A percentile compares a stretch with the other conserved stretches of the same genome.
phyloP scores from a whole-genome alignment of 441 rosid species.

The Euphorbia schlechtendalii region DNA sequence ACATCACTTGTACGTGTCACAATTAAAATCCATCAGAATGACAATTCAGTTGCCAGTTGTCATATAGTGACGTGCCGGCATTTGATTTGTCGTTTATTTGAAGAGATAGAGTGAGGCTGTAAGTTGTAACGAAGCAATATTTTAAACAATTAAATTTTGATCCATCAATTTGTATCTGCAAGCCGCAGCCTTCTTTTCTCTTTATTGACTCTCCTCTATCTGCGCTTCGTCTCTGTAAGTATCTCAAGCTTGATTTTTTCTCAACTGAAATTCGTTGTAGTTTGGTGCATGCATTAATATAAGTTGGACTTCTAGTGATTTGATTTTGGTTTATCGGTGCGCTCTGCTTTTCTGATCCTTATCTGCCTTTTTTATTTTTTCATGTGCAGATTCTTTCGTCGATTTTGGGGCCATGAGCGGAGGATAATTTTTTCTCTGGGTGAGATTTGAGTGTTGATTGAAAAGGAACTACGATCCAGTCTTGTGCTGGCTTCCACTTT shows the following conservation, averaged over 20 bases:
- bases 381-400: constrained; percentile 15
- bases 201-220: background rate
- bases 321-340: background rate
- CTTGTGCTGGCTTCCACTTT: constrained; percentile 13
- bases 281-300: constrained; percentile 18
- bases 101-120: background rate
- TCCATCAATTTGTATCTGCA: constrained; percentile 4
- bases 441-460: constrained; percentile 21
- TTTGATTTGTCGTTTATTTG: constrained; percentile 13
- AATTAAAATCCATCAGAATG: background rate
- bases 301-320: constrained; percentile 7
- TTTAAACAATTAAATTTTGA: background rate
- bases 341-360: constrained; percentile 14
- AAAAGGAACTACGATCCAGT: constrained; percentile 16
- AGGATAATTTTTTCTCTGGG: constrained; percentile 11
- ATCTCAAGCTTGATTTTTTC: background rate
- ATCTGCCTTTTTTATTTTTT: constrained; percentile 2
- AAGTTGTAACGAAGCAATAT: constrained; percentile 16
- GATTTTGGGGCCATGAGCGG: constrained; percentile 8
- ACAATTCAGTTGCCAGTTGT: constrained; percentile 9
- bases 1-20: constrained; percentile 2
- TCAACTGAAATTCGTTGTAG: background rate
- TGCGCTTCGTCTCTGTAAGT: background rate
- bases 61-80: constrained; percentile 1
- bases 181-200: background rate